Base-by-base conservation (phyloP, 345 rosid species). In the Eucalyptus grandis region DNA sequence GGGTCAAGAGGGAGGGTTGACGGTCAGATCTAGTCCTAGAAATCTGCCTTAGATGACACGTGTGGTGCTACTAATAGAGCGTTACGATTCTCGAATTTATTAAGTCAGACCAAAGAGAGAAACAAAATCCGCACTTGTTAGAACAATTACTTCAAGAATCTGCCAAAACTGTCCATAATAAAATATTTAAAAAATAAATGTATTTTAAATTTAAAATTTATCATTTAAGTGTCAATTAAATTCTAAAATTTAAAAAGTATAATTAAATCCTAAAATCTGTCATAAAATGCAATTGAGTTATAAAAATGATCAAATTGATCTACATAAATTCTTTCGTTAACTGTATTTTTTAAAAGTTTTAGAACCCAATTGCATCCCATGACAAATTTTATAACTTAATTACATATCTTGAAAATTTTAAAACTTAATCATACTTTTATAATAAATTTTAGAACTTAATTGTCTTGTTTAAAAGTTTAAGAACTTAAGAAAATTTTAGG, bases 341-440 rank as follows among this genome's bases (percentile, higher is more conserved):
- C 1, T 56, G 0, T 1, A 56, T 9, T 0, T 56, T 56, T 56
- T 1, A 5, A 24, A 56, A 24, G 1, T 56, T 24, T 24, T 56
- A 56, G 2, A 5, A 56, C 0, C 5, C 6, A 10, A 56, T 9
- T 9, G 3, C 1, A 24, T 0, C 0, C 9, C 6, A 11, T 56
- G 3, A 56, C 0, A 56, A 24, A 10, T 56, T 56, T 56, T 56
- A 56, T 5, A 26, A 24, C 13, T 24, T 26, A 11, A 56, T 56
- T 56, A 8, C 13, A 56, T 5, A 10, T 56, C 4, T 24, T 56
- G 14, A 56, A 9, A 56, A 0, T 56, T 56, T 56, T 56, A 56
- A 3, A 56, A 56, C 1, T 56, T 56, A 24, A 56, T 10, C 6
- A 0, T 56, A 10, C 1, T 56, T 22, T 56, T 1, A 1, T 56